Evolutionary conservation across 208 protist species (phyloP), one percentile per base, ranked within the genome.

Genomic region (Leishmania gerbilli): DNA sequence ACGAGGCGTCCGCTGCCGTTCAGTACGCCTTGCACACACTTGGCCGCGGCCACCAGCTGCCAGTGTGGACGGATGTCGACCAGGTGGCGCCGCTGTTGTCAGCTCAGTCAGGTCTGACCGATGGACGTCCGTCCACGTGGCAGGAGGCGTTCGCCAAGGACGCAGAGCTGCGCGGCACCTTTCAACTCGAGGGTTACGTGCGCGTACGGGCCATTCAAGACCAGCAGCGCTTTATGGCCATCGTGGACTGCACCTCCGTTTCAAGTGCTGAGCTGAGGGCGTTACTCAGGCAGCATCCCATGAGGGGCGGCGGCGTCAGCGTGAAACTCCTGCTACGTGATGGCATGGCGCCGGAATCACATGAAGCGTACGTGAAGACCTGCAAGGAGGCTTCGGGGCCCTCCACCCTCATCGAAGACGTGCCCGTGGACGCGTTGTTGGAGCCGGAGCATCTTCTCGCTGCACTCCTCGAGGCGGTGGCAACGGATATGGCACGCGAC

Each of bases 1-100:
- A 40, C 65, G 34, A 31, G 3, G 72, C 60, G 68, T 79, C 64
- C 34, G 31, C 40, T 17, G 62, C 62, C 0, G 67, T 93, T 49
- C 80, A 89, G 62, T 80, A 84, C 65, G 93, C 87, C 17, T 81
- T 96, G 75, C 75, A 90, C 58, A 71, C 82, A 11, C 74, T 96
- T 17, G 89, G 90, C 55, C 83, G 89, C 15, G 82, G 75, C 8
- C 89, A 90, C 68, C 82, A 89, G 58, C 86, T 94, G 74, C 93
- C 93, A 0, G 84, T 96, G 24, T 95, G 89, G 84, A 94, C 90
- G 1, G 87, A 92, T 40, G 77, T 92, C 3, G 71, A 53, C 42
- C 74, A 75, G 42, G 68, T 95, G 67, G 84, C 77, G 3, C 90
- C 90, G 27, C 81, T 94, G 77, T 71, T 95, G 58, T 85, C 77